Evolutionary conservation across 2,329 filamentous ascomycete species (phyloP), one percentile per base, ranked within the genome.

Genomic region (Alternaria longipes): DNA sequence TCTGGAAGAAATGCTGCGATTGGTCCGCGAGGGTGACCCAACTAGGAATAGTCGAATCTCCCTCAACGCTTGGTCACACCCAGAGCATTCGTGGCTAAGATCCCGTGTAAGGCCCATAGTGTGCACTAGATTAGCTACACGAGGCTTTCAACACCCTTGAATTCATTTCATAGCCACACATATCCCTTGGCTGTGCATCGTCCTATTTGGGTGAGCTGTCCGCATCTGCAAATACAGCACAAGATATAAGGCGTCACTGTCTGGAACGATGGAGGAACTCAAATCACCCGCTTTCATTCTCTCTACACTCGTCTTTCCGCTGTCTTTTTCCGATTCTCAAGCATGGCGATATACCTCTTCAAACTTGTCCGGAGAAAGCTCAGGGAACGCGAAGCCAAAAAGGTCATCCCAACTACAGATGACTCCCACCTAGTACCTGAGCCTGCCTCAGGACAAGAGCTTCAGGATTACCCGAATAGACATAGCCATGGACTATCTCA

Each of bases 331-430:
- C 3, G 16, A 2, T 24, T 26, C 1, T 28, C 30, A 3, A 53
- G 3, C 5, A 76, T 76, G 74, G 71, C 73, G 11, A 66, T 64
- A 32, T 54, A 68, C 36, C 63, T 76, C 1, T 76, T 60, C 66
- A 75, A 65, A 59, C 67, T 75, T 44, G 56, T 75, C 32, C 65
- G 66, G 8, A 59, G 69, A 32, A 74, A 73, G 44, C 44, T 64
- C 11, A 54, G 55, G 11, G 71, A 72, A 50, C 68, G 57, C 40
- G 58, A 69, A 52, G 70, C 66, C 8, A 67, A 67, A 38, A 69
- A 71, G 46, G 56, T 52, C 3, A 42, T 70, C 30, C 59, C 69
- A 4, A 73, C 69, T 4, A 64, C 65, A 38, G 70, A 75, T 38
- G 65, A 74, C 9, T 60, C 62, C 7, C 67, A 75, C 53, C 56